phyloP scores from a whole-genome alignment of 208 protist genomes.

The Tritrichomonas foetus region DNA sequence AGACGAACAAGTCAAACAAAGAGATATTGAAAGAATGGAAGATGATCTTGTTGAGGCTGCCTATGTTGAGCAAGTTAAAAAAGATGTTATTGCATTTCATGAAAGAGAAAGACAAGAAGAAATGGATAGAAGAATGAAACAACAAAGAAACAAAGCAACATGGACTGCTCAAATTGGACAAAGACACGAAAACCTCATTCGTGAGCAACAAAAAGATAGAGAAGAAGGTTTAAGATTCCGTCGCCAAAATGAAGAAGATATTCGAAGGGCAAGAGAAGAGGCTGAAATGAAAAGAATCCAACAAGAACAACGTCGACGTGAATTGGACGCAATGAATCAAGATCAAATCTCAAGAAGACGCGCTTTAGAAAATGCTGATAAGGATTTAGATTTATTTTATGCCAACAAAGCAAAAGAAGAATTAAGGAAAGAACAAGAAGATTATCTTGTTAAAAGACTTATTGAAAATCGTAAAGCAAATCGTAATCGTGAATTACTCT shows the following conservation, averaged over 20 bases:
- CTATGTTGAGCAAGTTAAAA: neutral
- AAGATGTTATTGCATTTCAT: neutral
- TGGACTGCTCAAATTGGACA: neutral
- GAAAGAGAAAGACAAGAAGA: neutral
- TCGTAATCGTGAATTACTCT: neutral
- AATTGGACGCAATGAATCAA: neutral
- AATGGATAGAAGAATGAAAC: neutral
- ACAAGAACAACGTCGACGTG: neutral
- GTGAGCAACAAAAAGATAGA: neutral
- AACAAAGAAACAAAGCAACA: neutral
- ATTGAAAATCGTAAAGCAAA: neutral
- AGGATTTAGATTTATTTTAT: neutral
- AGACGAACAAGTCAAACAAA: neutral
- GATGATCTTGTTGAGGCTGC: neutral
- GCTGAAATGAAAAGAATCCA: neutral
- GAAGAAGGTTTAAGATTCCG: constrained; percentile 1
- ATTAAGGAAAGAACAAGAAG: neutral
- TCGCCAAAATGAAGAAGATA: neutral
- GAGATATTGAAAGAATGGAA: neutral
- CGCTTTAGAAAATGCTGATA: neutral
- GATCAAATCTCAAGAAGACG: neutral
- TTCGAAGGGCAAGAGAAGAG: neutral
- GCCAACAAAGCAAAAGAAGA: neutral
- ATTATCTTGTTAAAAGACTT: neutral
- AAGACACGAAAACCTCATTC: neutral